Percentiles rank a stretch among this genome's conserved stretches.
Conservation (phyloP, 371 early-diverging fungal species). For the Thermomucor indicae-seudaticae region DNA sequence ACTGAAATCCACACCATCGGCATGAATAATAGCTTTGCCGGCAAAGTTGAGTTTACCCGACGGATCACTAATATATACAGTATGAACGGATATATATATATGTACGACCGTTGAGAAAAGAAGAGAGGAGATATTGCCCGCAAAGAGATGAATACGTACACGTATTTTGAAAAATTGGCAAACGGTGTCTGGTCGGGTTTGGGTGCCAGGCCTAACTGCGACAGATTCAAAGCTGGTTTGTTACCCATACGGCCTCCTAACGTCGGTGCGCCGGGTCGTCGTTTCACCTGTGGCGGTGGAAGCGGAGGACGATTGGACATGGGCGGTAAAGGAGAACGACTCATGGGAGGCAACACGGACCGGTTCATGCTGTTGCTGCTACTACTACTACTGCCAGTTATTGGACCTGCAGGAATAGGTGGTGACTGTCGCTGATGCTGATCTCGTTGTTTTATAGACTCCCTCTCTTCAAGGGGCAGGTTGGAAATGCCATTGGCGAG, state of each 20-base stretch:
- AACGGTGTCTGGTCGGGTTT: conserved; percentile 54
- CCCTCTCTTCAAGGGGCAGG: conserved; percentile 21
- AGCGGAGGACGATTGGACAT: conserved; percentile 9
- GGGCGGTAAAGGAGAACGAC: conserved; percentile 23
- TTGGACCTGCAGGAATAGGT: not conserved
- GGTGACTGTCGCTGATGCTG: conserved; percentile 12
- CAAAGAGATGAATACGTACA: conserved; percentile 55
- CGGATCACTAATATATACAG: conserved; percentile 59
- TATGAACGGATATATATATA: not conserved
- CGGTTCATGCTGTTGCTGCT: conserved; percentile 10
- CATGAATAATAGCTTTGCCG: conserved; percentile 89
- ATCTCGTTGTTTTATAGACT: conserved; percentile 6
- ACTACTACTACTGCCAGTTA: not conserved
- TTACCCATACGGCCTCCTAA: conserved; percentile 20
- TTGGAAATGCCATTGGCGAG: conserved; percentile 24
- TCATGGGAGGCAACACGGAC: conserved; percentile 44
- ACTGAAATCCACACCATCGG: conserved; percentile 88
- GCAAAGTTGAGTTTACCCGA: conserved; percentile 87
- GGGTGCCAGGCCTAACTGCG: conserved; percentile 30
- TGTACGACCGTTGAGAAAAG: not conserved
- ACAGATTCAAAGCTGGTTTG: conserved; percentile 28
- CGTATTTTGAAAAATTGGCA: conserved; percentile 67
- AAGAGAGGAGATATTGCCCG: not conserved
- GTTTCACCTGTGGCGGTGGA: conserved; percentile 4
- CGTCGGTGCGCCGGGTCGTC: conserved; percentile 6